Conservation (phyloP, 2,329 filamentous ascomycete species). For the Shiraia bambusicola region DNA sequence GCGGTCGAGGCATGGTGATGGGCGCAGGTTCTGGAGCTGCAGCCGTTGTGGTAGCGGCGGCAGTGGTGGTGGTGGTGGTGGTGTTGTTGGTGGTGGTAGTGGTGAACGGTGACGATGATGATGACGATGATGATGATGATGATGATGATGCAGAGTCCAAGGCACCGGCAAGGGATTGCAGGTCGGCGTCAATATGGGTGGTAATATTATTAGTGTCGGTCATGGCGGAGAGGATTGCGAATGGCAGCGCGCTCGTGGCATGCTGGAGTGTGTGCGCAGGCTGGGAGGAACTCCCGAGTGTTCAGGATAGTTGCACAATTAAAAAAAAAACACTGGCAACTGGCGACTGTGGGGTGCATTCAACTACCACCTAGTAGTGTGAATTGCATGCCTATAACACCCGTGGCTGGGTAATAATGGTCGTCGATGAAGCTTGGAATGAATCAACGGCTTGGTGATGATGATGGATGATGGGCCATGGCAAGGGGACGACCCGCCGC, state of each 20-base stretch:
- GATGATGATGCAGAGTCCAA: no score
- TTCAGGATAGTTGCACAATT: no score
- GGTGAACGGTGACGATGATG: slow-evolving; percentile 13
- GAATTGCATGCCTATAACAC: no score
- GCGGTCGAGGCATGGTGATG: slow-evolving; percentile 14
- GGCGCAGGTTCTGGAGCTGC: slow-evolving; percentile 12
- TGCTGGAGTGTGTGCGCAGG: slow-evolving; percentile 30
- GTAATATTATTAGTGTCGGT: no score
- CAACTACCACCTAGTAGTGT: no score
- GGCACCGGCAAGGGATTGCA: slow-evolving; percentile 10
- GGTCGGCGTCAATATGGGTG: slow-evolving; percentile 14
- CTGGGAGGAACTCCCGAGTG: no score
- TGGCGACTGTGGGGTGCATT: no score
- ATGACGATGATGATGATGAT: no score
- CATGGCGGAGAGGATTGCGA: slow-evolving; percentile 31
- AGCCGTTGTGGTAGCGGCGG: slow-evolving; percentile 9
- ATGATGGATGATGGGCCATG: slow-evolving; percentile 2
- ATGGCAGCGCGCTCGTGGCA: slow-evolving; percentile 40
- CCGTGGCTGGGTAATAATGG: no score
- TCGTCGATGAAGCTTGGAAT: no score
- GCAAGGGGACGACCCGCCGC: slow-evolving; percentile 1
- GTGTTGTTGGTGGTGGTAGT: slow-evolving; percentile 12
- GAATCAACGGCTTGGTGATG: background rate
- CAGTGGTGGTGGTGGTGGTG: slow-evolving; percentile 1
- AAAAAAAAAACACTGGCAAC: no score